These are phyloP conservation scores for Anisogramma anomala DNA, from an alignment of 2,329 filamentous ascomycete species.

Conservation along the genomic window DNA sequence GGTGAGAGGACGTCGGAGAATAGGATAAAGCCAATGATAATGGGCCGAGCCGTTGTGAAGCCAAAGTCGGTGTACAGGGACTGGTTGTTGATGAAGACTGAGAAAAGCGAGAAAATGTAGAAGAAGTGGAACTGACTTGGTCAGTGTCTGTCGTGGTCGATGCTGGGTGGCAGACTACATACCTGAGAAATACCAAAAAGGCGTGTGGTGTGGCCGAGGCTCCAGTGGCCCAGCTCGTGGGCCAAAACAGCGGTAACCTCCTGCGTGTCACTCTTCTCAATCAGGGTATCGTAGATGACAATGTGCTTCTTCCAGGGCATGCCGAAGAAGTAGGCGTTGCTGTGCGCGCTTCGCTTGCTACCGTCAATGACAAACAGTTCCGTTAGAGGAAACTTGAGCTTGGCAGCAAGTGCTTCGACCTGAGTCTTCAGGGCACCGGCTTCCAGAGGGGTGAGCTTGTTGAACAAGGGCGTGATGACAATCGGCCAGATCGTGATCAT, in stretches of 20 bases:
- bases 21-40: constrained; percentile 93
- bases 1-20: constrained; percentile 95
- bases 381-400: constrained; percentile 80
- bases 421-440: constrained; percentile 77
- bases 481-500: constrained; percentile 96
- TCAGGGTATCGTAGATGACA: constrained; percentile 95
- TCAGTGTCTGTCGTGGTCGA: constrained; percentile 18
- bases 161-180: constrained; percentile 20
- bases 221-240: constrained; percentile 97
- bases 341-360: constrained; percentile 77
- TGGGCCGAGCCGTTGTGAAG: constrained; percentile 70
- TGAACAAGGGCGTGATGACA: constrained; percentile 88
- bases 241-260: constrained; percentile 92
- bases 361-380: constrained; percentile 93
- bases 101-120: constrained; percentile 94
- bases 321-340: constrained; percentile 92
- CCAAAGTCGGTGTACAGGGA: constrained; percentile 88
- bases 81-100: constrained; percentile 90
- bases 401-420: constrained; percentile 72
- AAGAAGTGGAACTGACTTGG: constrained; percentile 68
- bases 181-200: constrained; percentile 79
- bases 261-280: constrained; percentile 84
- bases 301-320: constrained; percentile 99
- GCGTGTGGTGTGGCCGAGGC: constrained; percentile 84
- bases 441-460: constrained; percentile 89